Evolutionary conservation across 306 rosid genomes (phyloP).

Genomic region (Cucurbita pepo): DNA sequence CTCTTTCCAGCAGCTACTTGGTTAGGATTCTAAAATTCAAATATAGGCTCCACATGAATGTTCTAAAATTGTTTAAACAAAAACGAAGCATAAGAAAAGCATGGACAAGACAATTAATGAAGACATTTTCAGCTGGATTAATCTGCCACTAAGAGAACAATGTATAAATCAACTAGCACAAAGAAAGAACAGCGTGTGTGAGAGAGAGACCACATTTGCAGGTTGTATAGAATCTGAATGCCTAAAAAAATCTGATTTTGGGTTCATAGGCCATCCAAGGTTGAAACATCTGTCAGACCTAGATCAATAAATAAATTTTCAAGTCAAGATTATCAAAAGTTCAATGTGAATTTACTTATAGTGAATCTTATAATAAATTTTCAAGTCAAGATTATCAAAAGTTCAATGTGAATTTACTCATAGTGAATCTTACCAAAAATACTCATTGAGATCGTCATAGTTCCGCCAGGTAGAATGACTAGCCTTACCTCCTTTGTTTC

Average conservation of each 20-base stretch:
- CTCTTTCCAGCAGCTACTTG: conserved; percentile 42
- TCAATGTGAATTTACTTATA: not conserved
- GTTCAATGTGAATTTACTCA: not conserved
- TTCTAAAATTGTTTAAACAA: not conserved
- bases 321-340: not conserved
- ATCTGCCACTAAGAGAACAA: not conserved
- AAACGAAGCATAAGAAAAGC: not conserved
- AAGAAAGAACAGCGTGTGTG: not conserved
- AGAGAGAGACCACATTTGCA: conserved; percentile 29
- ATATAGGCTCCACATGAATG: not conserved
- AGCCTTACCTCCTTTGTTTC: conserved; percentile 72
- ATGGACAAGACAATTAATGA: not conserved
- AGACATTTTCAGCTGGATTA: not conserved
- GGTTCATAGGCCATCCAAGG: conserved; percentile 77
- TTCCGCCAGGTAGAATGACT: conserved; percentile 98
- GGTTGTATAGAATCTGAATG: conserved; percentile 39
- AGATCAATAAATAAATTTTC: conserved; percentile 9
- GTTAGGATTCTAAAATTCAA: conserved; percentile 37
- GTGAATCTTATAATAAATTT: not conserved
- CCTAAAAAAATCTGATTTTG: conserved; percentile 57
- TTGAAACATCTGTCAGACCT: conserved; percentile 74
- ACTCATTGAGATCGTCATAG: conserved; percentile 92
- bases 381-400: conserved; percentile 5
- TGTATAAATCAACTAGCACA: conserved; percentile 1
- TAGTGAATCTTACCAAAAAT: conserved; percentile 59